Base-by-base conservation (phyloP, 2,329 filamentous ascomycete species). In the Nannizziopsis barbatae region DNA sequence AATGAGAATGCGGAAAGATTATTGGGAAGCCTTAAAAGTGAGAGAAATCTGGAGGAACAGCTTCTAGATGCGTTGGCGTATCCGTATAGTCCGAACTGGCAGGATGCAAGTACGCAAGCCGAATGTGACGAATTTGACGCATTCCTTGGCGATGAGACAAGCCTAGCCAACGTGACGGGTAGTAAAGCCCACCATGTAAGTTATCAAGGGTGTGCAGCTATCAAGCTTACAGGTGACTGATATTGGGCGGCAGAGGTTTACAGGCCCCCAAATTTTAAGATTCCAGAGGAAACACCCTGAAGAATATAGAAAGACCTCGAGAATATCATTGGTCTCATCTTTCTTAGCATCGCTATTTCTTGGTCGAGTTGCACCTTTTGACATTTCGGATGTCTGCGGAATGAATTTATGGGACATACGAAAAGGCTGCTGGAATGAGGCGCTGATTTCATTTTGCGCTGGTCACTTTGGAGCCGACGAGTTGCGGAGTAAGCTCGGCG, bases 381-480 rank as follows among this genome's bases (percentile, higher is more conserved):
- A 98, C 64, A 89, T 95, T 57, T 84, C 84, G 60, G 92, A 98
- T 68, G 89, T 90, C 18, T 94, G 88, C 60, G 92, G 92, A 47
- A 95, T 95, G 83, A 95, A 96, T 64, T 73, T 98, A 5, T 96
- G 88, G 87, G 87, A 96, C 60, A 88, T 96, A 55, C 72, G 80
- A 54, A 73, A 75, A 15, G 80, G 84, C 55, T 64, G 68, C 15
- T 96, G 87, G 80, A 81, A 83, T 55, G 78, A 88, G 49, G 70
- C 77, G 14, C 76, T 95, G 1, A 77, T 98, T 14, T 73, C 77
- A 35, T 80, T 95, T 10, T 78, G 84, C 15, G 86, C 85, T 3
- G 86, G 83, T 38, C 67, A 74, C 20, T 75, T 75, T 45, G 80
- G 76, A 1, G 73, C 80, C 6, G 72, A 72, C 4, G 80, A 79